These are phyloP conservation scores for Torulaspora delbrueckii DNA, from an alignment of 805 yeast genomes.

Conservation along the genomic window DNA sequence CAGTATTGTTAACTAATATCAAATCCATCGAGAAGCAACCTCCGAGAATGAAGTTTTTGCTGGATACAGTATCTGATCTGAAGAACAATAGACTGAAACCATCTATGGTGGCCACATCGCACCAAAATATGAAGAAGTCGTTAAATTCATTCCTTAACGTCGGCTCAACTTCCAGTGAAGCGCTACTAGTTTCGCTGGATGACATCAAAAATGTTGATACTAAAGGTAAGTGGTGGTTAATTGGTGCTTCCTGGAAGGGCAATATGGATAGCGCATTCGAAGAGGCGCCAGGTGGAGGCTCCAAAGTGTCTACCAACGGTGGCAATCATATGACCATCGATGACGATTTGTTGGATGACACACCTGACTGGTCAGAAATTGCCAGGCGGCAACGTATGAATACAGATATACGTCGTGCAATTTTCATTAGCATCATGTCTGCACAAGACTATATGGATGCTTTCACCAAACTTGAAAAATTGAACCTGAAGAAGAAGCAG, in stretches of 20 bases:
- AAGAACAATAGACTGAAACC: constrained; percentile 76
- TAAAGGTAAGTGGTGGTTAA: constrained; percentile 98
- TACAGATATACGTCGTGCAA: constrained; percentile 90
- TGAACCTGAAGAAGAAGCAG: constrained; percentile 72
- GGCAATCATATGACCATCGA: constrained; percentile 40
- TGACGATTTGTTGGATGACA: constrained; percentile 58
- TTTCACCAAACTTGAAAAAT: constrained; percentile 70
- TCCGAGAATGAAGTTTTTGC: constrained; percentile 72
- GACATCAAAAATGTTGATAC: constrained; percentile 75
- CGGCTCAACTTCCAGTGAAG: constrained; percentile 44
- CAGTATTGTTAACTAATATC: constrained; percentile 26
- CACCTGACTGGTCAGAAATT: constrained; percentile 83
- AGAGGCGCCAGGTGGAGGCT: constrained; percentile 19
- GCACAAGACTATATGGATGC: constrained; percentile 91
- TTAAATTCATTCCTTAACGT: constrained; percentile 46
- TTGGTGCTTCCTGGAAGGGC: constrained; percentile 97
- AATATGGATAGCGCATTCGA: constrained; percentile 35
- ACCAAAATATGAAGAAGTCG: constrained; percentile 43
- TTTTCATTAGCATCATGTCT: constrained; percentile 91
- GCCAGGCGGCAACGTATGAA: constrained; percentile 90
- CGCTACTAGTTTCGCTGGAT: constrained; percentile 75
- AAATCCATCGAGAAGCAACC: constrained; percentile 45
- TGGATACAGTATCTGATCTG: constrained; percentile 80
- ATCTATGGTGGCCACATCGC: constrained; percentile 30
- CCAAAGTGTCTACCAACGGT: constrained; percentile 17